Conservation (phyloP, 2,329 filamentous ascomycete species). For the Ilyonectria sp. region DNA sequence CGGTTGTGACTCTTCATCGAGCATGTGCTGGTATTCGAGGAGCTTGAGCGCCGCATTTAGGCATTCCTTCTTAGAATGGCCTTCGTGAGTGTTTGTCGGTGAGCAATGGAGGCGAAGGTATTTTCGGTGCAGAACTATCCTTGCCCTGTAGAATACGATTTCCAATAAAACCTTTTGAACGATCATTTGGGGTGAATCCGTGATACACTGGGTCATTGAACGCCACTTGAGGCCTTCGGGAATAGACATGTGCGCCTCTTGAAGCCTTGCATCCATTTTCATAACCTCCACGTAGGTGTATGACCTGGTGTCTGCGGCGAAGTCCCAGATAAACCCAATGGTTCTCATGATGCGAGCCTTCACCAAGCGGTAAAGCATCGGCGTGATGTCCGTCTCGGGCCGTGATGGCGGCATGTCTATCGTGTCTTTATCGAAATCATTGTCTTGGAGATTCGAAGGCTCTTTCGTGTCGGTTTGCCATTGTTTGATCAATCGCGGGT, state of each 20-base stretch:
- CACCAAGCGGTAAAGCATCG: slow-evolving; percentile 44
- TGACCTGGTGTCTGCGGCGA: slow-evolving; percentile 1
- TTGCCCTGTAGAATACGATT: slow-evolving; percentile 58
- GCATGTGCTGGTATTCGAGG: slow-evolving; percentile 21
- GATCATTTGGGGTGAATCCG: slow-evolving; percentile 56
- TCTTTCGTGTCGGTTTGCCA: slow-evolving; percentile 58
- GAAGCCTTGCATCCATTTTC: slow-evolving; percentile 54
- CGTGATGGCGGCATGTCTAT: slow-evolving; percentile 54
- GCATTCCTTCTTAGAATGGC: slow-evolving; percentile 10
- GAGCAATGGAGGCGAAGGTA: slow-evolving; percentile 9
- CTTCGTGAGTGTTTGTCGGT: not conserved
- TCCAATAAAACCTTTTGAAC: slow-evolving; percentile 59
- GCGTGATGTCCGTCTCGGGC: slow-evolving; percentile 49
- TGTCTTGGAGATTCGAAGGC: slow-evolving; percentile 61
- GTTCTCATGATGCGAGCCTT: slow-evolving; percentile 45
- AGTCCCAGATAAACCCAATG: slow-evolving; percentile 43
- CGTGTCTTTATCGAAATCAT: slow-evolving; percentile 56
- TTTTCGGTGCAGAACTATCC: slow-evolving; percentile 61
- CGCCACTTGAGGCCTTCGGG: slow-evolving; percentile 54
- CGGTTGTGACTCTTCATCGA: slow-evolving; percentile 25
- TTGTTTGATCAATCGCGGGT: slow-evolving; percentile 60
- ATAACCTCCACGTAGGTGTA: slow-evolving; percentile 50
- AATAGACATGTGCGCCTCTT: slow-evolving; percentile 46
- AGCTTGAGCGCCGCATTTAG: slow-evolving; percentile 21
- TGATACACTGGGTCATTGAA: slow-evolving; percentile 56